Evolutionary conservation across 2,329 filamentous ascomycete genomes (phyloP).

Genomic region (Fusarium multiceps): DNA sequence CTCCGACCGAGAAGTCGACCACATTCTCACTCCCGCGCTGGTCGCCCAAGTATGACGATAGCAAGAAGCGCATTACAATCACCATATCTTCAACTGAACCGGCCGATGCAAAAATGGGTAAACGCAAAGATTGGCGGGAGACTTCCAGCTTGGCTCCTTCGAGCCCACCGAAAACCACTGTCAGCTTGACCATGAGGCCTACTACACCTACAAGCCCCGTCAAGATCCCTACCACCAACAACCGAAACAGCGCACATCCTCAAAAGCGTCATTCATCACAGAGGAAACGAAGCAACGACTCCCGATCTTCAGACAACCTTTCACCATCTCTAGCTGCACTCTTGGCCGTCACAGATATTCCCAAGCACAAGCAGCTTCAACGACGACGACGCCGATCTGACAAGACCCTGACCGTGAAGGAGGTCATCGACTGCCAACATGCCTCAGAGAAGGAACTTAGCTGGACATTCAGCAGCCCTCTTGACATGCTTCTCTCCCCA

Average conservation of each 20-base stretch:
- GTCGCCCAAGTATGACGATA: conserved; percentile 49
- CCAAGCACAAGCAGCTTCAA: conserved; percentile 56
- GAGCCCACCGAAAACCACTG: conserved; percentile 46
- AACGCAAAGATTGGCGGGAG: conserved; percentile 50
- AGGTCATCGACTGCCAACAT: conserved; percentile 64
- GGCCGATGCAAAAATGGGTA: conserved; percentile 50
- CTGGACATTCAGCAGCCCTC: conserved; percentile 63
- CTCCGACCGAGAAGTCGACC: conserved; percentile 35
- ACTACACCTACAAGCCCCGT: conserved; percentile 62
- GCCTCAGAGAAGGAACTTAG: conserved; percentile 70
- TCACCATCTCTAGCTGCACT: conserved; percentile 70
- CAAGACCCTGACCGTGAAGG: conserved; percentile 63
- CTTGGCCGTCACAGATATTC: conserved; percentile 71
- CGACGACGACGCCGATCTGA: conserved; percentile 48
- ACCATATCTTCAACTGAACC: conserved; percentile 40
- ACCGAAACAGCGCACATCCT: conserved; percentile 50
- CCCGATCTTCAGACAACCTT: conserved; percentile 64
- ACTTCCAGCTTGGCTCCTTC: conserved; percentile 45
- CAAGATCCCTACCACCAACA: conserved; percentile 63
- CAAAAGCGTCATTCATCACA: conserved; percentile 54
- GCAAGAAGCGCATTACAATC: conserved; percentile 42
- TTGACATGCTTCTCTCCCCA: conserved; percentile 69
- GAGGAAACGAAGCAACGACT: conserved; percentile 53
- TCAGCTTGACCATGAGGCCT: conserved; percentile 44
- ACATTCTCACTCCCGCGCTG: conserved; percentile 37